phyloP scores from a whole-genome alignment of 2,329 filamentous ascomycete genomes.

The Cladophialophora bantiana region DNA sequence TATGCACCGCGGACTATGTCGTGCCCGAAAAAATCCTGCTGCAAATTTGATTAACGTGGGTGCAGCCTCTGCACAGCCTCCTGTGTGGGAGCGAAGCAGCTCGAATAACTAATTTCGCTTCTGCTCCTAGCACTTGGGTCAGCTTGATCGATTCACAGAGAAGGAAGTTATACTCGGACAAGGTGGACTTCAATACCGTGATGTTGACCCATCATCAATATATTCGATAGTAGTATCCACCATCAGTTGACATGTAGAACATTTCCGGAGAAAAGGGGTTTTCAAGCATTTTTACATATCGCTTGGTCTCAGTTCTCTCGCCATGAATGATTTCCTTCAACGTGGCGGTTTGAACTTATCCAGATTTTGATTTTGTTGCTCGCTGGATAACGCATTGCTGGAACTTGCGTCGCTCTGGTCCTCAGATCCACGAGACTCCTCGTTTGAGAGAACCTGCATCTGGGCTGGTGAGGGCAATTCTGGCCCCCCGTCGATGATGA shows the following conservation, averaged over 20 bases:
- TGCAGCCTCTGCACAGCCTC: neutral
- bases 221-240: neutral
- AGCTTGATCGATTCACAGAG: neutral
- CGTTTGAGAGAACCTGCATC: constrained; percentile 16
- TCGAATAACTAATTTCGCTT: neutral
- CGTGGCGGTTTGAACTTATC: neutral
- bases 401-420: constrained; percentile 23
- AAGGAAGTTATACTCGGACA: neutral
- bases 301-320: neutral
- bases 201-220: neutral
- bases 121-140: neutral
- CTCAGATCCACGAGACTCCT: constrained; percentile 8
- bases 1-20: neutral
- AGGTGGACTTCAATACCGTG: neutral
- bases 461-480: constrained; percentile 39
- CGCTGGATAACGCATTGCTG: neutral
- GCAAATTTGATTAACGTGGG: neutral
- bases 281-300: neutral
- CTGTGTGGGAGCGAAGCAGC: neutral
- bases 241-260: neutral
- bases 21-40: neutral
- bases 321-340: neutral
- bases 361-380: neutral
- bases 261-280: neutral
- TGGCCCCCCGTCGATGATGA: constrained; percentile 33